Percentiles rank a stretch among this genome's conserved stretches.
These are phyloP conservation scores for Colletotrichum liaoningense DNA, from an alignment of 2,329 filamentous ascomycete species.

Conservation along the genomic window DNA sequence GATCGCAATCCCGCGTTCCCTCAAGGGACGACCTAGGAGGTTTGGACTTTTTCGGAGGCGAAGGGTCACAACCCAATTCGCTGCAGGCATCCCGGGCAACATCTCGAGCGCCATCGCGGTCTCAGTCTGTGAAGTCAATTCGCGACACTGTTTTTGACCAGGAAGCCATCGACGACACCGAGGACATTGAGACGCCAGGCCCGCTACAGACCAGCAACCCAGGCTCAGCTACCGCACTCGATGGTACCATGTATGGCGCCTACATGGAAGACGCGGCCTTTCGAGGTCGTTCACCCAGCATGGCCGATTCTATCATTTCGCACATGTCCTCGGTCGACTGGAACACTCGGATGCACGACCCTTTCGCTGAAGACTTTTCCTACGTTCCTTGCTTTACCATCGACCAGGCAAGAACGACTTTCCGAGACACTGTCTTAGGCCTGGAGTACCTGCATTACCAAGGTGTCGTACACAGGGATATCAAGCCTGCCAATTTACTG, in stretches of 20 bases:
- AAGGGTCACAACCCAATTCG: slow-evolving; percentile 52
- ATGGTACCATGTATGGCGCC: slow-evolving; percentile 82
- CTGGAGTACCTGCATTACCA: slow-evolving; percentile 93
- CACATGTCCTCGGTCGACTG: slow-evolving; percentile 75
- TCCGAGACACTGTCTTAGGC: slow-evolving; percentile 92
- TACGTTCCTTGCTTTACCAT: slow-evolving; percentile 95
- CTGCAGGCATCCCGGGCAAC: slow-evolving; percentile 52
- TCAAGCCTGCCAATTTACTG: slow-evolving; percentile 90
- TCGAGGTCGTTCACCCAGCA: slow-evolving; percentile 80
- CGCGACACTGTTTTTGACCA: slow-evolving; percentile 26
- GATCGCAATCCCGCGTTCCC: slow-evolving; percentile 56
- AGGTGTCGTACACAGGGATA: slow-evolving; percentile 85
- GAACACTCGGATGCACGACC: slow-evolving; percentile 68
- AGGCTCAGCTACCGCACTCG: slow-evolving; percentile 69
- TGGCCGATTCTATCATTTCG: slow-evolving; percentile 81
- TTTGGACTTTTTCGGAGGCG: slow-evolving; percentile 43
- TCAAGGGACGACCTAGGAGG: slow-evolving; percentile 53
- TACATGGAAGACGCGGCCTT: slow-evolving; percentile 68
- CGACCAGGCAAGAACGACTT: slow-evolving; percentile 82
- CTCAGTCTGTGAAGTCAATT: slow-evolving; percentile 58
- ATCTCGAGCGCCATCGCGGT: slow-evolving; percentile 60
- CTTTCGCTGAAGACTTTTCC: slow-evolving; percentile 86
- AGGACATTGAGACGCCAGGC: slow-evolving; percentile 65
- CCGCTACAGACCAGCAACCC: slow-evolving; percentile 61
- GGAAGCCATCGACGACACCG: slow-evolving; percentile 46